Evolutionary conservation across 2,329 filamentous ascomycete species (phyloP).

Genomic region (Botrytis fragariae): DNA sequence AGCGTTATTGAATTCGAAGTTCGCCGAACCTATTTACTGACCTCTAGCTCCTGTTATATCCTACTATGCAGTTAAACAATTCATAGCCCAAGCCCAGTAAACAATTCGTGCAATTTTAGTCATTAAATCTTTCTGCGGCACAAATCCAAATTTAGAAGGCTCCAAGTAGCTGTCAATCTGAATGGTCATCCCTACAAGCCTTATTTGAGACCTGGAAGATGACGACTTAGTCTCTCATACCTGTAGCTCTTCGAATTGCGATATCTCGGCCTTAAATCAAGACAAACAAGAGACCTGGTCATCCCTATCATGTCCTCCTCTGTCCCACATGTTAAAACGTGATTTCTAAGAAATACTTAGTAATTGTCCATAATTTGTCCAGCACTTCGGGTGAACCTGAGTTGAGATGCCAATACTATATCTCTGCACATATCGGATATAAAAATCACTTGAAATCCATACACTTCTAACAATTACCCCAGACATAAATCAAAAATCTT

Average conservation of each 20-base stretch:
- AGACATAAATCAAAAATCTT: background rate
- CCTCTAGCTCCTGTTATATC: background rate
- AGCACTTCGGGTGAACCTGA: background rate
- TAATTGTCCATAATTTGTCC: background rate
- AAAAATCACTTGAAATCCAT: background rate
- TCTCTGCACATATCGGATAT: background rate
- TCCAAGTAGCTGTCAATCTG: background rate
- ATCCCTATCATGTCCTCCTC: background rate
- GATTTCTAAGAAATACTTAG: background rate
- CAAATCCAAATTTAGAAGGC: background rate
- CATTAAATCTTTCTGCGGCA: background rate
- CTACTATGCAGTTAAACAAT: background rate
- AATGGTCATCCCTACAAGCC: background rate
- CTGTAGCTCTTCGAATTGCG: background rate
- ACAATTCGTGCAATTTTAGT: background rate
- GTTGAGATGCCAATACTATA: background rate
- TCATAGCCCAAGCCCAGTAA: background rate
- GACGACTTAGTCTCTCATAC: background rate
- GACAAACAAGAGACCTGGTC: background rate
- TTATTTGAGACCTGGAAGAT: background rate
- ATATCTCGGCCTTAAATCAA: background rate
- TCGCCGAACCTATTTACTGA: background rate
- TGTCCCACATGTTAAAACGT: background rate
- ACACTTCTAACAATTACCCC: background rate
- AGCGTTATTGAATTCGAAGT: background rate